Evolutionary conservation across 2,329 filamentous ascomycete species (phyloP).

Genomic region (Aspergillus aculeatus): DNA sequence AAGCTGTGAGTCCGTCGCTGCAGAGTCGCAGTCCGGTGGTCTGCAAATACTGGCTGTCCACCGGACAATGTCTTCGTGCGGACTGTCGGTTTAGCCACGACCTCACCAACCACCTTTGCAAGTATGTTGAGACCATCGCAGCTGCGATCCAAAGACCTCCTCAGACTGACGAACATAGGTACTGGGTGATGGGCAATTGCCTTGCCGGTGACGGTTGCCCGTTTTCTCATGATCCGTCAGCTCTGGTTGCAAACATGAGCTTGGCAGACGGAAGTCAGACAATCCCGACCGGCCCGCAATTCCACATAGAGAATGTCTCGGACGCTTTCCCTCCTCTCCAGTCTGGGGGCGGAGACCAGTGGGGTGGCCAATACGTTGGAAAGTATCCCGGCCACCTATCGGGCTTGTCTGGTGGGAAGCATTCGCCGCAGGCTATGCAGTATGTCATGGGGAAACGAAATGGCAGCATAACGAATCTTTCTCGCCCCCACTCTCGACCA

Average conservation of each 20-base stretch:
- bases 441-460: conserved; percentile 35
- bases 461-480: conserved; percentile 54
- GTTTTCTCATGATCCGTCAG: conserved; percentile 92
- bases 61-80: conserved; percentile 89
- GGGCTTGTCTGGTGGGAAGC: conserved; percentile 48
- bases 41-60: conserved; percentile 95
- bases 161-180: conserved; percentile 53
- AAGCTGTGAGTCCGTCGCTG: conserved; percentile 73
- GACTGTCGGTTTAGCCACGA: conserved; percentile 98
- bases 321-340: conserved; percentile 80
- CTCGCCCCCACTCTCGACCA: conserved; percentile 75
- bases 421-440: conserved; percentile 28
- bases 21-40: conserved; percentile 82
- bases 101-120: conserved; percentile 93
- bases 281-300: conserved; percentile 59
- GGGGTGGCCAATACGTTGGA: conserved; percentile 49
- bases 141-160: neutral
- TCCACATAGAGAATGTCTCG: conserved; percentile 75
- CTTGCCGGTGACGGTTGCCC: conserved; percentile 91
- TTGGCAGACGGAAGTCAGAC: conserved; percentile 56
- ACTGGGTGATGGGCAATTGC: conserved; percentile 95
- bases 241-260: conserved; percentile 77
- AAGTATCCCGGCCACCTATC: conserved; percentile 47
- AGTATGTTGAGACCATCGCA: conserved; percentile 61
- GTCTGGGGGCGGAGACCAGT: conserved; percentile 60